Evolutionary conservation across 2,329 filamentous ascomycete species (phyloP).

Genomic region (Xylariaceae sp.): DNA sequence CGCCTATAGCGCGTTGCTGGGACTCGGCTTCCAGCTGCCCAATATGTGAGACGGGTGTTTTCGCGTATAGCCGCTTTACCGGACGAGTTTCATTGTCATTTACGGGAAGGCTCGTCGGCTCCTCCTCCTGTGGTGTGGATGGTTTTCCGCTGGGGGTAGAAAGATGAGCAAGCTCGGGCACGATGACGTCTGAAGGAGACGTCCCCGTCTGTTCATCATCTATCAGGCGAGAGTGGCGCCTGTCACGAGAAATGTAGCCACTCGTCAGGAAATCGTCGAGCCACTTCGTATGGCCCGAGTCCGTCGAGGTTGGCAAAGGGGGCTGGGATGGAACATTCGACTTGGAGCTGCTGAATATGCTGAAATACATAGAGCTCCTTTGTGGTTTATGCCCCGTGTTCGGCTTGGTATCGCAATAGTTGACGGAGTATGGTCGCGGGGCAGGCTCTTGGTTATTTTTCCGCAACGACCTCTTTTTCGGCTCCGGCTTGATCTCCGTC

Average conservation of each 20-base stretch:
- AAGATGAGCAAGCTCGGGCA: constrained; percentile 36
- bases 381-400: constrained; percentile 6
- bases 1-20: constrained; percentile 18
- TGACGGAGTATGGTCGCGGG: constrained; percentile 22
- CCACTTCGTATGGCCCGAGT: constrained; percentile 27
- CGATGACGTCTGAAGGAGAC: constrained; percentile 18
- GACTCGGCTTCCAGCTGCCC: constrained; percentile 42
- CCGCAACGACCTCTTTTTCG: no score
- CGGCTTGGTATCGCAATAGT: constrained; percentile 23
- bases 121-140: constrained; percentile 19
- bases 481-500: no score
- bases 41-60: constrained; percentile 46
- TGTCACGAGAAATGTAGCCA: constrained; percentile 22
- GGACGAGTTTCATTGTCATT: constrained; percentile 25
- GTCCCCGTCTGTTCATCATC: constrained; percentile 12
- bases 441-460: constrained; percentile 5
- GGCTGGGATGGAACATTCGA: constrained; percentile 15
- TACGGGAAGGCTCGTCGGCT: constrained; percentile 10
- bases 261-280: constrained; percentile 28
- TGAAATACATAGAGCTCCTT: constrained; percentile 8
- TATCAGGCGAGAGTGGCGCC: constrained; percentile 9
- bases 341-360: constrained; percentile 11
- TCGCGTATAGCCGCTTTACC: constrained; percentile 41
- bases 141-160: constrained; percentile 24
- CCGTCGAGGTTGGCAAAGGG: constrained; percentile 12